Evolutionary conservation across 192 early-diverging fungal genomes (phyloP).

Genomic region (Lunasporangiospora selenospora): DNA sequence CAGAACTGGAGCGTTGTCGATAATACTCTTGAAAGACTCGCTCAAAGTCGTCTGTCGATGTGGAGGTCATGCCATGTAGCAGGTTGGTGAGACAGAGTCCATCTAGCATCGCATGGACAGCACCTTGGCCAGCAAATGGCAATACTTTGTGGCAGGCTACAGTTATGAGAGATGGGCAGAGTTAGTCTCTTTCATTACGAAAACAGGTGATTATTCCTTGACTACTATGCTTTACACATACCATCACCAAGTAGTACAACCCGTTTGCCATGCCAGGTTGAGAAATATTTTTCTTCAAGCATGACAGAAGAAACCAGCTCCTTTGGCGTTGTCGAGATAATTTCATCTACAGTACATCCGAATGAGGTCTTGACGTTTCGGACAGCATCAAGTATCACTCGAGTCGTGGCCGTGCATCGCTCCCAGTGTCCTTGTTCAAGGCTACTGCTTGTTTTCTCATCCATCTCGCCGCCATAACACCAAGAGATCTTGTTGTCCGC

Average conservation of each 20-base stretch:
- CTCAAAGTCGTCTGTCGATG: not conserved
- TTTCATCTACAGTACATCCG: slow-evolving; percentile 8
- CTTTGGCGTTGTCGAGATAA: slow-evolving; percentile 10
- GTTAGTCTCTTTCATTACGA: too few species aligned
- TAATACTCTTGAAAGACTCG: slow-evolving; percentile 5
- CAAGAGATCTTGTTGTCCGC: slow-evolving; percentile 24
- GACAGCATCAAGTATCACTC: slow-evolving; percentile 4
- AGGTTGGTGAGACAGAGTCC: slow-evolving; percentile 19
- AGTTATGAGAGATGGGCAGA: too few species aligned
- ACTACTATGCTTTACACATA: too few species aligned
- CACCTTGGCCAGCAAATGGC: slow-evolving; percentile 30
- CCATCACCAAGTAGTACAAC: slow-evolving; percentile 30
- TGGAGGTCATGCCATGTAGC: slow-evolving; percentile 4
- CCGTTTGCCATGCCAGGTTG: slow-evolving; percentile 29
- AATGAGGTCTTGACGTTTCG: not conserved
- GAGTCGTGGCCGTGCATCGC: not conserved
- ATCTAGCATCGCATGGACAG: slow-evolving; percentile 29
- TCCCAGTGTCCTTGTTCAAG: slow-evolving; percentile 5
- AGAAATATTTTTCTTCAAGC: slow-evolving; percentile 30
- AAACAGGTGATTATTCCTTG: too few species aligned
- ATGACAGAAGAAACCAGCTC: slow-evolving; percentile 20
- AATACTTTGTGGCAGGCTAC: slow-evolving; percentile 34
- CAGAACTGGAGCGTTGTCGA: not conserved
- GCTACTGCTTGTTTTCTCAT: not conserved
- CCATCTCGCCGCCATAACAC: slow-evolving; percentile 24